Evolutionary conservation across 2,329 filamentous ascomycete species (phyloP).

Genomic region (Fusarium continuum): DNA sequence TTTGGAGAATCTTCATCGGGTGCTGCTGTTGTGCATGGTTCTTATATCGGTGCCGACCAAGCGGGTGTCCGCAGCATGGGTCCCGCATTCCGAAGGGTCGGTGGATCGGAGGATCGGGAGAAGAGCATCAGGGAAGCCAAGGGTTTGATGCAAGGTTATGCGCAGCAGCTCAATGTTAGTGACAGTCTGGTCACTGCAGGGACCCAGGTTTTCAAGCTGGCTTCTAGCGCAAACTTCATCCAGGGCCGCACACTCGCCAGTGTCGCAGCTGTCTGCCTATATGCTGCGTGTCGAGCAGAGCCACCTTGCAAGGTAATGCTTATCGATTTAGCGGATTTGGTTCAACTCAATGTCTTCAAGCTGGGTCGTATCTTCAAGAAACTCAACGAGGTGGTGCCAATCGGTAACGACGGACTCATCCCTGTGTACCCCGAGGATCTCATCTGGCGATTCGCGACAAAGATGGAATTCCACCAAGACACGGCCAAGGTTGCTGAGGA

Average conservation of each 20-base stretch:
- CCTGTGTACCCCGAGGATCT: conserved; percentile 88
- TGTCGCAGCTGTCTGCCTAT: conserved; percentile 90
- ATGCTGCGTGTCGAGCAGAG: conserved; percentile 84
- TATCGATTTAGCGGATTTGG: conserved; percentile 91
- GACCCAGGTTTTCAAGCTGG: conserved; percentile 79
- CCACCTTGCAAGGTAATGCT: conserved; percentile 87
- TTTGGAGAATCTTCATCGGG: conserved; percentile 90
- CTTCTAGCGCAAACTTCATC: conserved; percentile 78
- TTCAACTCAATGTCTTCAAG: conserved; percentile 87
- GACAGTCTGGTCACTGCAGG: conserved; percentile 72
- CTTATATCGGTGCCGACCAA: conserved; percentile 85
- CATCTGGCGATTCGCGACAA: conserved; percentile 88
- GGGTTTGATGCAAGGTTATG: conserved; percentile 70
- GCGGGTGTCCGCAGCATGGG: conserved; percentile 76
- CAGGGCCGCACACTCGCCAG: conserved; percentile 86
- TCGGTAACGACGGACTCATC: conserved; percentile 70
- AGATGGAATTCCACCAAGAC: conserved; percentile 87
- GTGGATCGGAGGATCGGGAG: conserved; percentile 67
- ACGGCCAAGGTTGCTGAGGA: conserved; percentile 88
- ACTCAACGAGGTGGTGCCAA: conserved; percentile 75
- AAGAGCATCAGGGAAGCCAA: conserved; percentile 67
- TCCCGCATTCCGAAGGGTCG: conserved; percentile 68
- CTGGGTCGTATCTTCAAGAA: conserved; percentile 91
- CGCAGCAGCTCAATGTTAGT: conserved; percentile 66
- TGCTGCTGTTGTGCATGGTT: conserved; percentile 90